Conservation (phyloP, 306 rosid genomes). For the Quercus mongolica region DNA sequence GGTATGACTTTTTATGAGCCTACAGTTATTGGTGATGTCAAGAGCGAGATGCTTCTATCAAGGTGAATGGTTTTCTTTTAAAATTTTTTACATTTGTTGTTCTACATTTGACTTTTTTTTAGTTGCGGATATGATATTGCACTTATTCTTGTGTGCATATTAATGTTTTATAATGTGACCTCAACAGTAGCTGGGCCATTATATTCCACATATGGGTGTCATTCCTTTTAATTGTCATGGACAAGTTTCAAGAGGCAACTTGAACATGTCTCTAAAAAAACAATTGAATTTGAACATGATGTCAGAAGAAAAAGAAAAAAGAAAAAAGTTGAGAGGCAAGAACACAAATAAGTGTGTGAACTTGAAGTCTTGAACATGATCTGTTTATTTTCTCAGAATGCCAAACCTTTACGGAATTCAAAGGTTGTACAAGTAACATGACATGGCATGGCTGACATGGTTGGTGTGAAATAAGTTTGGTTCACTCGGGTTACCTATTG, state of each 20-base stretch:
- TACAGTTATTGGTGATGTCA: conserved; percentile 66
- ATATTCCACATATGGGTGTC: not conserved
- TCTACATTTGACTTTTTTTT: not conserved
- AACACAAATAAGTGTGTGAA: not conserved
- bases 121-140: not conserved
- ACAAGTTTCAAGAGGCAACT: not conserved
- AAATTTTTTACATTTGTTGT: not conserved
- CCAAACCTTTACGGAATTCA: not conserved
- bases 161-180: not conserved
- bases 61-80: conserved; percentile 44
- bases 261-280: too few species aligned
- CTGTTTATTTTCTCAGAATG: not conserved
- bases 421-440: not conserved
- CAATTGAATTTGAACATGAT: too few species aligned
- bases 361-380: not conserved
- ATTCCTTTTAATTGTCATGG: not conserved
- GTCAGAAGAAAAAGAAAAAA: too few species aligned
- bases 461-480: not conserved
- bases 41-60: conserved; percentile 70
- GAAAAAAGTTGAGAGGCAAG: not conserved
- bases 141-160: not conserved
- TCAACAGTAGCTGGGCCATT: not conserved
- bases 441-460: not conserved
- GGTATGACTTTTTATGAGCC: conserved; percentile 92
- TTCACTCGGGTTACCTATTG: not conserved